Conservation (phyloP, 768 basidiomycete species). For the Suillus bovinus region DNA sequence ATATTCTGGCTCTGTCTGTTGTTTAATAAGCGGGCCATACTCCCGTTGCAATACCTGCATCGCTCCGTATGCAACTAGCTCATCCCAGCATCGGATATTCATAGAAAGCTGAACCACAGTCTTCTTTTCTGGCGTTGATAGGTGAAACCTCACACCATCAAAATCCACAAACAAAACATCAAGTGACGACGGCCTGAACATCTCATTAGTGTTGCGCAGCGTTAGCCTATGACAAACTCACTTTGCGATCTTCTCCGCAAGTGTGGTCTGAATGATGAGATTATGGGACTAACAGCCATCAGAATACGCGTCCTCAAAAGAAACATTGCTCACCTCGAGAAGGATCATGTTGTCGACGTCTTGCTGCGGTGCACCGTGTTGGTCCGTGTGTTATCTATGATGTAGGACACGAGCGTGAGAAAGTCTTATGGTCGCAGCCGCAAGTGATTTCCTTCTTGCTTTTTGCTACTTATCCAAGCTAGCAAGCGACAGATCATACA, state of each 20-base stretch:
- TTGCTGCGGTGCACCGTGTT: conserved; percentile 4
- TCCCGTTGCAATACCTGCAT: conserved; percentile 75
- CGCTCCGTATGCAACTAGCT: conserved; percentile 87
- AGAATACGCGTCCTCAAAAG: not conserved
- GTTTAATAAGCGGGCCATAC: conserved; percentile 72
- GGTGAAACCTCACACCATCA: conserved; percentile 92
- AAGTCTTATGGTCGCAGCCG: not conserved
- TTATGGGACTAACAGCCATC: conserved; percentile 68
- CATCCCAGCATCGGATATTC: conserved; percentile 97
- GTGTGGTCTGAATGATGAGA: conserved; percentile 88
- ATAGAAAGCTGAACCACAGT: conserved; percentile 85
- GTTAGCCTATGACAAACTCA: conserved; percentile 37
- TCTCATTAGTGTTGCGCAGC: conserved; percentile 20
- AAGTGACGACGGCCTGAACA: conserved; percentile 76
- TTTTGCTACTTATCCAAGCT: conserved; percentile 20
- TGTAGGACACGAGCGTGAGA: conserved; percentile 28
- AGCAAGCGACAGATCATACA: conserved; percentile 12
- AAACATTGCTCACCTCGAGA: conserved; percentile 59
- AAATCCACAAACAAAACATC: conserved; percentile 99
- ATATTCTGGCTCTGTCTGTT: conserved; percentile 82
- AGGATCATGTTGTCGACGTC: conserved; percentile 62
- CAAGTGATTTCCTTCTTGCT: conserved; percentile 21
- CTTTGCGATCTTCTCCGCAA: conserved; percentile 87
- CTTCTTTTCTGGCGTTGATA: conserved; percentile 87
- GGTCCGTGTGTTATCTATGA: conserved; percentile 9